phyloP scores from a whole-genome alignment of 768 basidiomycete genomes.

The Rhizopogon roseolus region DNA sequence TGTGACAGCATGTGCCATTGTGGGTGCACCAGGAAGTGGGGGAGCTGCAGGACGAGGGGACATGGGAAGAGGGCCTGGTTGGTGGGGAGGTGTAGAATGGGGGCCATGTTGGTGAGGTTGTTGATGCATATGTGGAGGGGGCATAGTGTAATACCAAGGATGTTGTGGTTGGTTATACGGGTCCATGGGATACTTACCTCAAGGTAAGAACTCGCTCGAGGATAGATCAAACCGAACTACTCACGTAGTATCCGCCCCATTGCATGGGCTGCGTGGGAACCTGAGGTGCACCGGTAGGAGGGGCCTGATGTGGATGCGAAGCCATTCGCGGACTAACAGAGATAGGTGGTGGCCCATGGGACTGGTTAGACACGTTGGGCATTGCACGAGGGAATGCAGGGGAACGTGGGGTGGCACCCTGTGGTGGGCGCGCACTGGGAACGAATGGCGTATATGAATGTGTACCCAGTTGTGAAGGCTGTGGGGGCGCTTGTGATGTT shows the following conservation, averaged over 20 bases:
- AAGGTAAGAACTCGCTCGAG: constrained; percentile 1
- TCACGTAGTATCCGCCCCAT: constrained; percentile 55
- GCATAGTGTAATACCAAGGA: constrained; percentile 34
- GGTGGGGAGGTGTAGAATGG: constrained; percentile 27
- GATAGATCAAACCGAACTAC: constrained; percentile 20
- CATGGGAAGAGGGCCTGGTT: constrained; percentile 50
- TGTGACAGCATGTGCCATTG: no score
- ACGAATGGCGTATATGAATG: constrained; percentile 33
- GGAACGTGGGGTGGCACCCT: no score
- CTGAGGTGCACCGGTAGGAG: constrained; percentile 43
- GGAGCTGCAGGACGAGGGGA: constrained; percentile 59
- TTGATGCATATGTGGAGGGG: constrained; percentile 26
- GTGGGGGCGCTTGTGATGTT: constrained; percentile 31
- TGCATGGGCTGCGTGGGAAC: constrained; percentile 28
- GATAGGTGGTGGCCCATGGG: no score
- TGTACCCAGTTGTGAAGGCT: constrained; percentile 37
- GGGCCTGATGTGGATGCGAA: constrained; percentile 48
- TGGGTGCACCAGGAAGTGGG: no score
- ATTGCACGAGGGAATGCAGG: no score
- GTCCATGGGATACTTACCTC: constrained; percentile 35
- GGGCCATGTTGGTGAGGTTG: constrained; percentile 45
- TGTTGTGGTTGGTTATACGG: constrained; percentile 37
- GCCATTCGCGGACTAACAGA: no score
- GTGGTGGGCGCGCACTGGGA: no score
- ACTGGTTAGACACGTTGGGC: no score